Conservation (phyloP, 176 grass and related monocot genomes). For the Metroxylon sagu region DNA sequence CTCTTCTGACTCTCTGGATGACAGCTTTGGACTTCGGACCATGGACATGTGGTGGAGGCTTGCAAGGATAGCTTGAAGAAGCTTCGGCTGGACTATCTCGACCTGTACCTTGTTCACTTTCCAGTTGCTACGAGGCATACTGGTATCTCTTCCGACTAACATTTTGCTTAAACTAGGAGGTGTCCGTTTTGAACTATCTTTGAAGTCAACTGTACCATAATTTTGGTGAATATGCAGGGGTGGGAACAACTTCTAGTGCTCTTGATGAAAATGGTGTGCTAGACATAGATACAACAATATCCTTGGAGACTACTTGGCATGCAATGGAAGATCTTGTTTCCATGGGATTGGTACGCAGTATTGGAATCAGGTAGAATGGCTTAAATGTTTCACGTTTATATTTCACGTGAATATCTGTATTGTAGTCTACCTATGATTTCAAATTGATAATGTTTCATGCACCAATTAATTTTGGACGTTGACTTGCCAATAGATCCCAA, state of each 20-base stretch:
- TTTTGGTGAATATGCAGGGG: slow-evolving; percentile 28
- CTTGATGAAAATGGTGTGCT: slow-evolving; percentile 79
- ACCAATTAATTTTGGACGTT: too few species aligned
- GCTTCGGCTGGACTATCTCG: slow-evolving; percentile 60
- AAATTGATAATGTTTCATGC: too few species aligned
- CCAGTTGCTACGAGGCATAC: slow-evolving; percentile 70
- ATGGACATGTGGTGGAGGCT: slow-evolving; percentile 68
- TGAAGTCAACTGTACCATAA: background rate
- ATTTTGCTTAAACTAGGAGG: background rate
- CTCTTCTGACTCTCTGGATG: background rate
- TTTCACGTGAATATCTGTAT: too few species aligned
- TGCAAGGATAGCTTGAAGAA: slow-evolving; percentile 84
- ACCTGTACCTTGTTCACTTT: slow-evolving; percentile 83
- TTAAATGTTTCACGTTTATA: too few species aligned
- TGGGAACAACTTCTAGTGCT: slow-evolving; percentile 66
- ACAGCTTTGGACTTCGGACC: slow-evolving; percentile 86
- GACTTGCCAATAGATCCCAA: too few species aligned
- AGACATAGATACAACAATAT: slow-evolving; percentile 85
- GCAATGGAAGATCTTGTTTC: slow-evolving; percentile 94
- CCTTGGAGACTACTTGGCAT: slow-evolving; percentile 97
- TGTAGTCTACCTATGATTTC: too few species aligned
- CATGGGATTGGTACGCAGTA: slow-evolving; percentile 57
- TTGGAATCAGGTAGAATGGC: slow-evolving; percentile 66
- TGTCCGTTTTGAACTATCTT: too few species aligned
- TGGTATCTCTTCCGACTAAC: slow-evolving; percentile 22